These are phyloP conservation scores for Tetrapyrgos nigripes DNA, from an alignment of 1,284 basidiomycete genomes.

Conservation along the genomic window DNA sequence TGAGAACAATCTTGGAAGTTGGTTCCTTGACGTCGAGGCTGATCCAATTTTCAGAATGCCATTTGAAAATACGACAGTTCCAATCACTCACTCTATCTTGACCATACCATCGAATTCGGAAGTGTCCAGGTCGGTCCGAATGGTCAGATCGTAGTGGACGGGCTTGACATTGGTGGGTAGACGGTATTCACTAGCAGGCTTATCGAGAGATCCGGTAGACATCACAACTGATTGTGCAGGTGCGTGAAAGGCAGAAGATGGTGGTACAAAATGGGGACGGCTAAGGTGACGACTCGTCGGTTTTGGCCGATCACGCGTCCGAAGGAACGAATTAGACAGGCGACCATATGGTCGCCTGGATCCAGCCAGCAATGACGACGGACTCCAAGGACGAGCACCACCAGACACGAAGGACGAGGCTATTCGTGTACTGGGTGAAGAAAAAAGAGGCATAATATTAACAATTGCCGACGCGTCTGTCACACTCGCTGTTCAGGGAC, in stretches of 20 bases:
- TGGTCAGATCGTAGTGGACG: conserved; percentile 71
- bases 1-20: conserved; percentile 62
- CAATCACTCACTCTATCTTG: conserved; percentile 53
- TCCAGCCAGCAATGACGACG: background rate
- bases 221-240: background rate
- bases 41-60: background rate
- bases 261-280: background rate
- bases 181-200: conserved; percentile 42
- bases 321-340: background rate
- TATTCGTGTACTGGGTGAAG: background rate
- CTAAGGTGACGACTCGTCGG: background rate
- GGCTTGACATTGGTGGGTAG: conserved; percentile 68
- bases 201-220: background rate
- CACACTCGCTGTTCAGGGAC: too few relatives aligned
- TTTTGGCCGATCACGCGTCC: too few relatives aligned
- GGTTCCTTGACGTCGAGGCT: conserved; percentile 59
- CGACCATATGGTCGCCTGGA: background rate
- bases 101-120: conserved; percentile 70
- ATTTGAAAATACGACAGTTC: conserved; percentile 31
- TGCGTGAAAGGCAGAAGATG: background rate
- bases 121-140: conserved; percentile 73
- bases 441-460: background rate
- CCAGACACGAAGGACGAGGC: background rate
- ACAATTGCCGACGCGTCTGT: background rate
- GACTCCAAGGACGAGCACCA: background rate